These are phyloP conservation scores for Nemania sp. DNA, from an alignment of 2,329 filamentous ascomycete genomes.

Conservation along the genomic window DNA sequence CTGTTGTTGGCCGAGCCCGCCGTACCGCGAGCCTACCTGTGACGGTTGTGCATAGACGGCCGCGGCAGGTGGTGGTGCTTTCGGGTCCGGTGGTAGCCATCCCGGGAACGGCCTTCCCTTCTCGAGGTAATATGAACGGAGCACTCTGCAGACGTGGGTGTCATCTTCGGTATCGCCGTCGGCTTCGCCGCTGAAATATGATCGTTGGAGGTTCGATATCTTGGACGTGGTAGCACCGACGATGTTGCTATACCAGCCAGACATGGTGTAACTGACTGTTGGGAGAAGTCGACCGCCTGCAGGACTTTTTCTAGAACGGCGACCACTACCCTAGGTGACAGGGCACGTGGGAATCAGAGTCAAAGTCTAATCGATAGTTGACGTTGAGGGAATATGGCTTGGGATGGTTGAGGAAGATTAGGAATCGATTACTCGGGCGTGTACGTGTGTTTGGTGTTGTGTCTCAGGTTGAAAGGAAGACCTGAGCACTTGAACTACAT, in stretches of 20 bases:
- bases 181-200: slow-evolving; percentile 68
- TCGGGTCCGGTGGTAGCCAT: slow-evolving; percentile 93
- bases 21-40: slow-evolving; percentile 59
- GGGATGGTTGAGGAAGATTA: neutral
- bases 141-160: slow-evolving; percentile 90
- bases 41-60: slow-evolving; percentile 57
- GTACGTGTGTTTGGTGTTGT: slow-evolving; percentile 16
- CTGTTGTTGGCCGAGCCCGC: slow-evolving; percentile 47
- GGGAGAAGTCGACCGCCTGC: neutral
- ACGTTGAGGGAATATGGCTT: neutral
- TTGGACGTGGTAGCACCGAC: slow-evolving; percentile 67
- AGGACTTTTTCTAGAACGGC: neutral
- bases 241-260: slow-evolving; percentile 80
- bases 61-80: slow-evolving; percentile 63
- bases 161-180: slow-evolving; percentile 83
- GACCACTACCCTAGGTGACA: neutral
- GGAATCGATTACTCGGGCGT: neutral
- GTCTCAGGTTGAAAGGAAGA: slow-evolving; percentile 18
- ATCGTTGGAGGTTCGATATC: slow-evolving; percentile 68
- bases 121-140: slow-evolving; percentile 90
- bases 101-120: slow-evolving; percentile 78
- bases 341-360: neutral
- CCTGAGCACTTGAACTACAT: too few species aligned
- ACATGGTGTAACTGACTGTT: slow-evolving; percentile 55
- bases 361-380: neutral